These are phyloP conservation scores for Verticillium tricorpus DNA, from an alignment of 2,329 filamentous ascomycete genomes.

Conservation along the genomic window DNA sequence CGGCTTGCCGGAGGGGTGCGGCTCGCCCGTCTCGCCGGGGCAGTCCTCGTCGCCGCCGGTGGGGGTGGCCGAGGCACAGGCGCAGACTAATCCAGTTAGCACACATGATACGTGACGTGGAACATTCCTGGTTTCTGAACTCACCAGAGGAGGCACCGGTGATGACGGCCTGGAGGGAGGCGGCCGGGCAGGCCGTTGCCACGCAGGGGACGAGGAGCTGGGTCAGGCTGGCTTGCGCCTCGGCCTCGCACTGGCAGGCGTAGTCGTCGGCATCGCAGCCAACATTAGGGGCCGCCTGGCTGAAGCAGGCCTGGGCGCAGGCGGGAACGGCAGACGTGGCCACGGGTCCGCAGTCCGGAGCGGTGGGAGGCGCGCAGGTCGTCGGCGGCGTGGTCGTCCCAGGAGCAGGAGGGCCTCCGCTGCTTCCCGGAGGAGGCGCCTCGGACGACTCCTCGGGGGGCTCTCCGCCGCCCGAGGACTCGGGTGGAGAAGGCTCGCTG, in stretches of 20 bases:
- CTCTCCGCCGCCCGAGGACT: neutral
- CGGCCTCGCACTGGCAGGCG: constrained; percentile 20
- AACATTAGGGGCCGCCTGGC: constrained; percentile 18
- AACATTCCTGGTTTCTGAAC: neutral
- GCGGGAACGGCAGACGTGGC: constrained; percentile 19
- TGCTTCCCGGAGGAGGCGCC: neutral
- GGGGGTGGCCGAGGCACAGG: neutral
- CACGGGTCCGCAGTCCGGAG: constrained; percentile 18
- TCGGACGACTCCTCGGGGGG: neutral
- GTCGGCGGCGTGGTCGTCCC: neutral
- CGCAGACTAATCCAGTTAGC: neutral
- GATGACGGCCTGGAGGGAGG: constrained; percentile 19
- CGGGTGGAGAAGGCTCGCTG: neutral
- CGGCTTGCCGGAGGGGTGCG: neutral
- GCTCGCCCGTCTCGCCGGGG: neutral
- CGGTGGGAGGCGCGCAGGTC: neutral
- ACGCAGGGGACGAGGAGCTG: constrained; percentile 22
- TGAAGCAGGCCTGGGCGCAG: constrained; percentile 23
- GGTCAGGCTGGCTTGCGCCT: constrained; percentile 17
- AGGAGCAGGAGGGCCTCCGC: neutral
- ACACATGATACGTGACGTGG: neutral
- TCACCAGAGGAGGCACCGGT: constrained; percentile 15
- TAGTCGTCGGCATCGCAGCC: constrained; percentile 21
- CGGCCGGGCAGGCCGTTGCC: constrained; percentile 17
- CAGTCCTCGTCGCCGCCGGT: neutral